A percentile compares a stretch with the other conserved stretches of the same genome.
Evolutionary conservation across 441 rosid species (phyloP).

Genomic region (Pelargonium myrrhifolium): DNA sequence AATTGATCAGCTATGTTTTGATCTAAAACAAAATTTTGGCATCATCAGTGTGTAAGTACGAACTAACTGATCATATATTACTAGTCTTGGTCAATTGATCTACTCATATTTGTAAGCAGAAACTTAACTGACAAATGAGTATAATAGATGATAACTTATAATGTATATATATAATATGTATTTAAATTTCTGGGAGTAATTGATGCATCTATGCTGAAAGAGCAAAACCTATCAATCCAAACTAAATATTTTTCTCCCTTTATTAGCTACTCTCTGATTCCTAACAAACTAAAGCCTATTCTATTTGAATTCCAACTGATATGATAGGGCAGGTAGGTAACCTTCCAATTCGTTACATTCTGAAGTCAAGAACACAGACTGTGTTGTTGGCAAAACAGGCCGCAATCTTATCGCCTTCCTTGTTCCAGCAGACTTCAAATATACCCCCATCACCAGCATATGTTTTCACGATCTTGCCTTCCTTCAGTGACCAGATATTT

Average conservation of each 20-base stretch:
- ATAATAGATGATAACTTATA: no score
- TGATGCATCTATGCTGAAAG: neutral
- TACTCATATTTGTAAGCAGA: no score
- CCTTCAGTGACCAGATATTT: conserved; percentile 90
- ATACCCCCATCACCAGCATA: conserved; percentile 89
- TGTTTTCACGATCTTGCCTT: conserved; percentile 76
- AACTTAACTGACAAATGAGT: no score
- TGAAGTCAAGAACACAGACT: conserved; percentile 81
- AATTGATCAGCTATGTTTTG: no score
- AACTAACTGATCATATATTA: no score
- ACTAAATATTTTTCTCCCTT: conserved; percentile 6
- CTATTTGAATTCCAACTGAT: conserved; percentile 4
- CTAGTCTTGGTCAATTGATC: no score
- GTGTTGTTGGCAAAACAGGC: conserved; percentile 86
- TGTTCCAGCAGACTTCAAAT: conserved; percentile 95
- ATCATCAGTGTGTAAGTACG: no score
- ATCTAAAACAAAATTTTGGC: no score
- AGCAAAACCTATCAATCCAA: conserved; percentile 13
- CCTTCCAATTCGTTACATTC: conserved; percentile 46
- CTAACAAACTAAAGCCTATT: conserved; percentile 1
- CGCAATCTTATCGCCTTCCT: conserved; percentile 91
- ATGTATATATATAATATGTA: no score
- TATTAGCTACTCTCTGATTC: neutral
- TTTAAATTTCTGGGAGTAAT: no score
- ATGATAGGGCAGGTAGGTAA: neutral